Percentiles rank a stretch among this genome's conserved stretches.
Evolutionary conservation across 2,329 filamentous ascomycete species (phyloP).

Genomic region (Pseudogymnoascus sp.): DNA sequence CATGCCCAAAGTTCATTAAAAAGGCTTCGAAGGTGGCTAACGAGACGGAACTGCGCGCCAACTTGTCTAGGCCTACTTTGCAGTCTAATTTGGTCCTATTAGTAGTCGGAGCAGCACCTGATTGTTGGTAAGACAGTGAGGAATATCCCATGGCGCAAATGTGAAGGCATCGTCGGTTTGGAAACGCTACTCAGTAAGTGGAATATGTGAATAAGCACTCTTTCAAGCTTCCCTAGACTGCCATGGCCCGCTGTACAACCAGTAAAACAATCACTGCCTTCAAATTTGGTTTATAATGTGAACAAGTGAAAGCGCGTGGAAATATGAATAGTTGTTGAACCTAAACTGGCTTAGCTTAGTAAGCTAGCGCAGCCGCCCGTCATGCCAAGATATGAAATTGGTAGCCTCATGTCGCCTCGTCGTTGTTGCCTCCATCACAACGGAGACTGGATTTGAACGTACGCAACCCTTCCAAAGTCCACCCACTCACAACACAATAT

Average conservation of each 20-base stretch:
- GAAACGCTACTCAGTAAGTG: background rate
- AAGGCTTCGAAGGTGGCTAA: background rate
- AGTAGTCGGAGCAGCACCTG: background rate
- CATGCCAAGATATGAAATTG: conserved; percentile 1
- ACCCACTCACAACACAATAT: conserved; percentile 17
- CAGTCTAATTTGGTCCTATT: background rate
- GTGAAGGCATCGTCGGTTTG: background rate
- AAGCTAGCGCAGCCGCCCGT: conserved; percentile 8
- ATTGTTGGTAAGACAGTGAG: background rate
- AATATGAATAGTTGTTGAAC: conserved; percentile 22
- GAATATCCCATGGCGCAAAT: background rate
- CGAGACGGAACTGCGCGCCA: background rate
- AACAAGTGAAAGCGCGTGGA: conserved; percentile 26
- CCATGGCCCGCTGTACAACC: too few species aligned
- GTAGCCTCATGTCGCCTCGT: conserved; percentile 1
- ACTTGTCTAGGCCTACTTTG: background rate
- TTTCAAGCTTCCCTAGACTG: background rate
- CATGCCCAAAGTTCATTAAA: background rate
- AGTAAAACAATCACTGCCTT: conserved; percentile 68
- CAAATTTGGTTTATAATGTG: conserved; percentile 59
- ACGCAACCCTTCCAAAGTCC: background rate
- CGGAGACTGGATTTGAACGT: background rate
- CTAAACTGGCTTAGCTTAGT: conserved; percentile 11
- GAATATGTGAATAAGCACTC: background rate
- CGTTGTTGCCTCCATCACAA: conserved; percentile 1